Evolutionary conservation across 2,329 filamentous ascomycete genomes (phyloP), one percentile per base, ranked within the genome.

Genomic region (Tolypocladium ophioglossoides): DNA sequence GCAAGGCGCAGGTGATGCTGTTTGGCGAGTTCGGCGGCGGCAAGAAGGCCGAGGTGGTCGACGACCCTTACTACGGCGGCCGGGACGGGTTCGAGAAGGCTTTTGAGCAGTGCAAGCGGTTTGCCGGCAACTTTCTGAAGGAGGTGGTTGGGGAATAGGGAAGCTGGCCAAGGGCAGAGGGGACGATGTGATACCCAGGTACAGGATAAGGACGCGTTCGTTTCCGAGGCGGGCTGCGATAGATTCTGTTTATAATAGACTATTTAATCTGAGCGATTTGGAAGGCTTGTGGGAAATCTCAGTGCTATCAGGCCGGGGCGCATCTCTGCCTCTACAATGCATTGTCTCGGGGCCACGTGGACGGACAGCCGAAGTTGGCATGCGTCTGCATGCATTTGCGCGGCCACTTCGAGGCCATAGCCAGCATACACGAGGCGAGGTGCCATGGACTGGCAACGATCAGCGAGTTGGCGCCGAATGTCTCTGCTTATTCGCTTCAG

Each of bases 1-100:
- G 75, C 35, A 82, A 80, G 66, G 83, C 82, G 4, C 78, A 81
- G 65, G 82, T 95, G 52, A 85, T 88, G 77, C 72, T 97, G 50
- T 97, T 94, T 73, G 94, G 94, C 35, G 87, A 91, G 64, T 84
- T 77, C 62, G 91, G 88, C 64, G 87, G 87, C 4, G 81, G 75
- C 37, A 64, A 63, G 55, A 80, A 72, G 61, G 77, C 79, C 22
- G 88, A 96, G 73, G 79, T 89, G 50, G 84, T 96, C 10, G 75
- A 81, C 55, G 94, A 97, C 69, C 94, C 94, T 16, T 99, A 97
- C 72, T 97, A 97, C 69, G 91, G 89, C n/a, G 90, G 83, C 14
- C 73, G 76, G 4, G 80, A 88, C 61, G 91, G 90, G 2, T 97
- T 97, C 66, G 82, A 87, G 63, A 82, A 79, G 64, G 89, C 91